These are phyloP conservation scores for Fusarium annulatum DNA, from an alignment of 2,329 filamentous ascomycete species.

Conservation along the genomic window DNA sequence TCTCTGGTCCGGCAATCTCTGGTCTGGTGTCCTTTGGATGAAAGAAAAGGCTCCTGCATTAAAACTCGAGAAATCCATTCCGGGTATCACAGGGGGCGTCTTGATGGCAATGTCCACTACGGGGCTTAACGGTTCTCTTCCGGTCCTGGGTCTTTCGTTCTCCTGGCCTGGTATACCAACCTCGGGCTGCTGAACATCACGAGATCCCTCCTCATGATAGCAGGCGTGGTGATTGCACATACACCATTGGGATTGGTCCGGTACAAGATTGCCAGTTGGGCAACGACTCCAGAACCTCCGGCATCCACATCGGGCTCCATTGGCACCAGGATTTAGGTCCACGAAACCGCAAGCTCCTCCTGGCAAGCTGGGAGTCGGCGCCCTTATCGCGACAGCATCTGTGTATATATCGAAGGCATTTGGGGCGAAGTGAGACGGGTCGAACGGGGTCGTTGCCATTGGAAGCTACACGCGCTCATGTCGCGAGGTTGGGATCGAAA, in stretches of 20 bases:
- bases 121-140: constrained; percentile 64
- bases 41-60: constrained; percentile 50
- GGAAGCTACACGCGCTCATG: constrained; percentile 46
- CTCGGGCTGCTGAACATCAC: constrained; percentile 40
- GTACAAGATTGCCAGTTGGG: constrained; percentile 47
- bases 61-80: constrained; percentile 57
- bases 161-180: constrained; percentile 57
- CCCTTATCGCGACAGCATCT: constrained; percentile 54
- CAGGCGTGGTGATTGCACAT: constrained; percentile 74
- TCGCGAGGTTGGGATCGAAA: constrained; percentile 36
- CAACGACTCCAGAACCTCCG: constrained; percentile 69
- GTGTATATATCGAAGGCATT: constrained; percentile 67
- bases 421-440: constrained; percentile 55
- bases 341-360: constrained; percentile 68
- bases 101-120: constrained; percentile 61
- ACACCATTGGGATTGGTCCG: constrained; percentile 63
- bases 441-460: constrained; percentile 66
- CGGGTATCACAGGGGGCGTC: constrained; percentile 50
- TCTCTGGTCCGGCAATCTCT: constrained; percentile 43
- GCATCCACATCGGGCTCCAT: constrained; percentile 67
- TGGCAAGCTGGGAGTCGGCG: constrained; percentile 54
- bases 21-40: constrained; percentile 45
- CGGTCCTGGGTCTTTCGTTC: constrained; percentile 61
- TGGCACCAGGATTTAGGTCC: constrained; percentile 63
- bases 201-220: constrained; percentile 63